Evolutionary conservation across 176 grass and related monocot genomes (phyloP).

Genomic region (Carex cristatella): DNA sequence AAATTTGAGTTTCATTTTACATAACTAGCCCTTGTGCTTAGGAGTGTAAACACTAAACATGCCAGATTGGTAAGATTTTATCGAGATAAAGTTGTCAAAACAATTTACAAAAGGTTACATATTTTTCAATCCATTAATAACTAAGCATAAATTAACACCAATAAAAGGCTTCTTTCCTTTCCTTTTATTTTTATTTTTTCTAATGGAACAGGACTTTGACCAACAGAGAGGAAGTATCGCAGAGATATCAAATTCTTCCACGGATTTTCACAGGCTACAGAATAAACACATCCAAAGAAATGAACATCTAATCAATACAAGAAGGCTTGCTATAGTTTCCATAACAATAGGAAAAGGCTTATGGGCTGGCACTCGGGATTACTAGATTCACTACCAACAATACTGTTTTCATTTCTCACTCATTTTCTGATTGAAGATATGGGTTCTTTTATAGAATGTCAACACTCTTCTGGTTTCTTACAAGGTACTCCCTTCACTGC

Average conservation of each 20-base stretch:
- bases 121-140: background rate
- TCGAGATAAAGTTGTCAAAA: background rate
- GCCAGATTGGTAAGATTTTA: background rate
- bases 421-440: background rate
- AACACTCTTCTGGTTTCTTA: constrained; percentile 56
- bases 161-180: background rate
- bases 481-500: constrained; percentile 68
- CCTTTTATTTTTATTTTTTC: too few species aligned
- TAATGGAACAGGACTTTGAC: background rate
- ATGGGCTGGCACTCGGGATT: background rate
- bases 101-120: background rate
- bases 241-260: background rate
- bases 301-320: background rate
- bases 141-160: background rate
- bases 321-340: background rate
- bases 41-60: background rate
- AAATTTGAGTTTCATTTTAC: background rate
- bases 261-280: too few species aligned
- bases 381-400: background rate
- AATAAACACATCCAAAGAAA: background rate
- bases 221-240: background rate
- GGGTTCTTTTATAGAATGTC: constrained; percentile 4
- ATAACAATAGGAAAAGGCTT: background rate
- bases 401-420: background rate
- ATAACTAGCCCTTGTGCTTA: background rate